These are phyloP conservation scores for Suhomyces vadensis DNA, from an alignment of 805 yeast species.

Conservation along the genomic window DNA sequence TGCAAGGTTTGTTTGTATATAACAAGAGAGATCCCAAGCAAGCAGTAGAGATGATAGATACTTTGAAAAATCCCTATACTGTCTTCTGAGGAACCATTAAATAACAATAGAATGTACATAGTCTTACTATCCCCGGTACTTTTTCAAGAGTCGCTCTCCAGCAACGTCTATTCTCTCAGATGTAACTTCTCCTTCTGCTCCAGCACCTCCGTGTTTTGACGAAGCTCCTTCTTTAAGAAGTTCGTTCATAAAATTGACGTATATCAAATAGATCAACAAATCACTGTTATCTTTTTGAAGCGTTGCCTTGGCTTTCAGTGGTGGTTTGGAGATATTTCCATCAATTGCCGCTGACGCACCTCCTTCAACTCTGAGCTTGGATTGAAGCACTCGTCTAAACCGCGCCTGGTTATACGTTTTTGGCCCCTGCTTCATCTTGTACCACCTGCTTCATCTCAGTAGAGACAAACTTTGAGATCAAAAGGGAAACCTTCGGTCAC, in stretches of 20 bases:
- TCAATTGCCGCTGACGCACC: background rate
- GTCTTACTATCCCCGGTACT: conserved; percentile 34
- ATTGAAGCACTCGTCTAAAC: conserved; percentile 22
- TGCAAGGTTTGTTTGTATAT: conserved; percentile 93
- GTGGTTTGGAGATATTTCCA: conserved; percentile 5
- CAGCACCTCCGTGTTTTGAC: conserved; percentile 36
- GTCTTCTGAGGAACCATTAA: conserved; percentile 8
- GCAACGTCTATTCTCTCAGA: conserved; percentile 43
- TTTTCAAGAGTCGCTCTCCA: conserved; percentile 29
- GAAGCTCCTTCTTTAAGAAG: conserved; percentile 42
- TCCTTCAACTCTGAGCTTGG: conserved; percentile 15
- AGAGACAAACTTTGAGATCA: background rate
- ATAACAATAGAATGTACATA: conserved; percentile 7
- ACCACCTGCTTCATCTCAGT: background rate
- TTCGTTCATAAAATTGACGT: conserved; percentile 46
- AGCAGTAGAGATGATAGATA: conserved; percentile 67
- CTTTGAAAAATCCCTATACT: conserved; percentile 35
- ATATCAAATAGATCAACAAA: conserved; percentile 47
- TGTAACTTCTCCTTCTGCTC: conserved; percentile 33
- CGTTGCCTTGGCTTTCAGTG: conserved; percentile 8
- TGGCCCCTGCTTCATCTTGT: conserved; percentile 2
- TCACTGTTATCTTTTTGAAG: conserved; percentile 43
- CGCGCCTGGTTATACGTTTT: conserved; percentile 19
- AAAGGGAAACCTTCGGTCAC: background rate
- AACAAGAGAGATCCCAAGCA: conserved; percentile 79